These are phyloP conservation scores for Trichosporon sp. DNA, from an alignment of 1,284 basidiomycete genomes.

Conservation along the genomic window DNA sequence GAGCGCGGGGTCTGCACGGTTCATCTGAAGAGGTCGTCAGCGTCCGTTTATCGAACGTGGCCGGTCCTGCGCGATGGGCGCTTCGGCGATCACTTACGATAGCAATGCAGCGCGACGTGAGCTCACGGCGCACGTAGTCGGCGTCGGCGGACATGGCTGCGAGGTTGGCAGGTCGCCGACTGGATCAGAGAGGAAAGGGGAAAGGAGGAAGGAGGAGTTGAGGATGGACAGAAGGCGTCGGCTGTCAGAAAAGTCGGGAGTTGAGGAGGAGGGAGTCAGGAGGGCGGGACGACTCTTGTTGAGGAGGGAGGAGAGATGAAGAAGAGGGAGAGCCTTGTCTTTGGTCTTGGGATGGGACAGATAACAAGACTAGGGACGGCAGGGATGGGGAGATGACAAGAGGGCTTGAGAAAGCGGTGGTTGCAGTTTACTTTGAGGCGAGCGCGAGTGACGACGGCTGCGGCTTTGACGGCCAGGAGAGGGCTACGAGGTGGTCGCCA, in stretches of 20 bases:
- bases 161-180: constrained; percentile 15
- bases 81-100: constrained; percentile 52
- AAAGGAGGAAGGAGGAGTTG: constrained; percentile 8
- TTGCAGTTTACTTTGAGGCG: not conserved
- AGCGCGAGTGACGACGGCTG: constrained; percentile 4
- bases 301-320: not conserved
- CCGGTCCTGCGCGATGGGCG: not conserved
- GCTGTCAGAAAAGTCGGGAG: constrained; percentile 5
- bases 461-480: not conserved
- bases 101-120: constrained; percentile 94
- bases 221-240: not conserved
- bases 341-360: not conserved
- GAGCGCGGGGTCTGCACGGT: constrained; percentile 87
- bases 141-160: constrained; percentile 31
- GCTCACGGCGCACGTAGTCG: constrained; percentile 57
- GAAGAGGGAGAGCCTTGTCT: not conserved
- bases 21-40: constrained; percentile 56
- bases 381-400: not conserved
- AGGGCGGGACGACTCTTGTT: not conserved
- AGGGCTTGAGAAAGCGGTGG: not conserved
- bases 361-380: not conserved
- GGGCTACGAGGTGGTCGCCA: not conserved
- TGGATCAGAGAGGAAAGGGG: not conserved
- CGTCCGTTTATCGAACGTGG: not conserved
- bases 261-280: constrained; percentile 1